Percentiles rank a stretch among this genome's conserved stretches.
Conservation (phyloP, 805 yeast genomes). For the Yarrowia porcina region DNA sequence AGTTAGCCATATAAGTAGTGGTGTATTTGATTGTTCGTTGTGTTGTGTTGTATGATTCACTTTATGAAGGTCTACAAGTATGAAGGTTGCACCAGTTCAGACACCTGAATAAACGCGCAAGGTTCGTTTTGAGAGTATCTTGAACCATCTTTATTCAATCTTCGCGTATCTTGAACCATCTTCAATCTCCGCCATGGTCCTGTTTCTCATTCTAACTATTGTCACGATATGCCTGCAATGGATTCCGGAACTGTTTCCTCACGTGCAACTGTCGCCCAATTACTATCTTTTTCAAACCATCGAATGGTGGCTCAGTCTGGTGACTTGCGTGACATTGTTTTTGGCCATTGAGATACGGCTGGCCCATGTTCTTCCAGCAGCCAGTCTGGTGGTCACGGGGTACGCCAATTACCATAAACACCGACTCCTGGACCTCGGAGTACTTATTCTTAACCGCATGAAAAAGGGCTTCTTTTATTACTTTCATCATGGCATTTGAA, state of each 20-base stretch:
- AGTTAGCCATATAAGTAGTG: too few relatives aligned
- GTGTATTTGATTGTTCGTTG: too few relatives aligned
- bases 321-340: neutral
- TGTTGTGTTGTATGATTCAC: too few relatives aligned
- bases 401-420: conserved; percentile 14
- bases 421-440: neutral
- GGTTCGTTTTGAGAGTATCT: neutral
- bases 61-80: too few relatives aligned
- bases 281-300: neutral
- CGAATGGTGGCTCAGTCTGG: conserved; percentile 19
- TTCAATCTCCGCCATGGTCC: neutral
- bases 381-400: neutral
- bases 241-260: conserved; percentile 5
- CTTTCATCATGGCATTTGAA: neutral
- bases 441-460: neutral
- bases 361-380: conserved; percentile 4
- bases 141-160: neutral
- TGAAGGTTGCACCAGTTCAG: too few relatives aligned
- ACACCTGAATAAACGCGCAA: conserved; percentile 6
- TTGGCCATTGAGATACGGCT: neutral
- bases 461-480: neutral
- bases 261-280: neutral
- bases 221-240: conserved; percentile 1
- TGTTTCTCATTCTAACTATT: neutral
- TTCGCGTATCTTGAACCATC: too few relatives aligned